Conservation (phyloP, 1,139 yeast genomes). For the Pichia sp. region DNA sequence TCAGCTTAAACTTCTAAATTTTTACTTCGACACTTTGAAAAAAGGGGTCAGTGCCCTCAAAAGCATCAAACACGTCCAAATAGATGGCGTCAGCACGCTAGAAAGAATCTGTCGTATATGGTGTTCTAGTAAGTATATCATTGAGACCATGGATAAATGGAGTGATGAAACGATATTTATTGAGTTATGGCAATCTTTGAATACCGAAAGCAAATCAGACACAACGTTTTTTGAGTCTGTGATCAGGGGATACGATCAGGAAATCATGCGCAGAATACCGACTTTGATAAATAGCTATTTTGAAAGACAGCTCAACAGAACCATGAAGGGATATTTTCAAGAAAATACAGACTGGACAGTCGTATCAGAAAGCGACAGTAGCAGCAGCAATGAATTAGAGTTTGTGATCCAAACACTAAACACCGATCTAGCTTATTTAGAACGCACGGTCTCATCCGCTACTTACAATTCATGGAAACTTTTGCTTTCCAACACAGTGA, state of each 20-base stretch:
- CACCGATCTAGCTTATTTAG: slow-evolving; percentile 37
- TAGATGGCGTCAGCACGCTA: slow-evolving; percentile 39
- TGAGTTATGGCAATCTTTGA: slow-evolving; percentile 49
- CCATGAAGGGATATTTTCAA: slow-evolving; percentile 52
- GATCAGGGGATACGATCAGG: slow-evolving; percentile 42
- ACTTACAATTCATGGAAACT: slow-evolving; percentile 32
- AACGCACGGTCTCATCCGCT: slow-evolving; percentile 32
- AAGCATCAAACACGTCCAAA: slow-evolving; percentile 32
- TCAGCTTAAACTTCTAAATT: slow-evolving; percentile 61
- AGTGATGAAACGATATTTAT: slow-evolving; percentile 61
- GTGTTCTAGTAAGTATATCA: slow-evolving; percentile 56
- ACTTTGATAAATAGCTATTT: slow-evolving; percentile 44
- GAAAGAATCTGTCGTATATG: slow-evolving; percentile 55
- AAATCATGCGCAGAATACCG: slow-evolving; percentile 38
- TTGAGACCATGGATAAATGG: slow-evolving; percentile 56
- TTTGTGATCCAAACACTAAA: slow-evolving; percentile 37
- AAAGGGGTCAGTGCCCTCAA: slow-evolving; percentile 47
- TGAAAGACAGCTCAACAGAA: slow-evolving; percentile 45
- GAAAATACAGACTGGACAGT: slow-evolving; percentile 28
- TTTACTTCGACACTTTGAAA: slow-evolving; percentile 50
- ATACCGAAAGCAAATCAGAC: slow-evolving; percentile 16
- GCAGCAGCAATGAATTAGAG: slow-evolving; percentile 33
- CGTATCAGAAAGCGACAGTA: neutral
- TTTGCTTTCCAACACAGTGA: slow-evolving; percentile 44
- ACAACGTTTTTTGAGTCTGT: slow-evolving; percentile 54